These are phyloP conservation scores for Grigorovia transvaalensis DNA, from an alignment of 805 yeast species.

Conservation along the genomic window DNA sequence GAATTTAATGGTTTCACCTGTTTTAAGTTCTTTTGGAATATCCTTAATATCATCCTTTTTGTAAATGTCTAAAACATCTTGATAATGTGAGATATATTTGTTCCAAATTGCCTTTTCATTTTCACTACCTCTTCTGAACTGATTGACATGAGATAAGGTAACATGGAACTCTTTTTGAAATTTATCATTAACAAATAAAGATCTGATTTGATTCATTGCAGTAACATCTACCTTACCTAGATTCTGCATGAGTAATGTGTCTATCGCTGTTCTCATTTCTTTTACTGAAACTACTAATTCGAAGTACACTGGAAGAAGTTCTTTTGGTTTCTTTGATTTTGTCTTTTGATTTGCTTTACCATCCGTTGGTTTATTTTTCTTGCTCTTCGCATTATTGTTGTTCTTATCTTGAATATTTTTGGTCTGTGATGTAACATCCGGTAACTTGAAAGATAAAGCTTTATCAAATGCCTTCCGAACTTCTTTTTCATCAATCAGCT, in stretches of 20 bases:
- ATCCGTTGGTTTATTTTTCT: neutral
- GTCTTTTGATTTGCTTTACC: constrained; percentile 10
- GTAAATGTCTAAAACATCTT: constrained; percentile 4
- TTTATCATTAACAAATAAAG: constrained; percentile 17
- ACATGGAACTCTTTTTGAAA: constrained; percentile 54
- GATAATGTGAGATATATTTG: constrained; percentile 16
- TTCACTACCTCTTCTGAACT: constrained; percentile 24
- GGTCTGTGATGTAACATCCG: constrained; percentile 4
- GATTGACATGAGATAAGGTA: constrained; percentile 46
- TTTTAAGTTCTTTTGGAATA: constrained; percentile 1
- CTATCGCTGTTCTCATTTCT: constrained; percentile 2
- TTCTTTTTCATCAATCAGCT: constrained; percentile 33
- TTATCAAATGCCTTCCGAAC: constrained; percentile 38
- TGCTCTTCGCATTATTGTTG: neutral
- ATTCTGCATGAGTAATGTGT: neutral
- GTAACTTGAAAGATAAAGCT: constrained; percentile 49
- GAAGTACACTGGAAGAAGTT: constrained; percentile 34
- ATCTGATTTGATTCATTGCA: neutral
- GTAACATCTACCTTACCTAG: neutral
- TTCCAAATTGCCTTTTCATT: constrained; percentile 23
- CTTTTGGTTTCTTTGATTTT: constrained; percentile 8
- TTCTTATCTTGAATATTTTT: neutral
- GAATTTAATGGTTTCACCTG: constrained; percentile 31
- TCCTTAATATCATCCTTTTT: constrained; percentile 3
- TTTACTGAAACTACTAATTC: constrained; percentile 20